Base-by-base conservation (phyloP, 768 basidiomycete genomes). In the Boletus fagicola region DNA sequence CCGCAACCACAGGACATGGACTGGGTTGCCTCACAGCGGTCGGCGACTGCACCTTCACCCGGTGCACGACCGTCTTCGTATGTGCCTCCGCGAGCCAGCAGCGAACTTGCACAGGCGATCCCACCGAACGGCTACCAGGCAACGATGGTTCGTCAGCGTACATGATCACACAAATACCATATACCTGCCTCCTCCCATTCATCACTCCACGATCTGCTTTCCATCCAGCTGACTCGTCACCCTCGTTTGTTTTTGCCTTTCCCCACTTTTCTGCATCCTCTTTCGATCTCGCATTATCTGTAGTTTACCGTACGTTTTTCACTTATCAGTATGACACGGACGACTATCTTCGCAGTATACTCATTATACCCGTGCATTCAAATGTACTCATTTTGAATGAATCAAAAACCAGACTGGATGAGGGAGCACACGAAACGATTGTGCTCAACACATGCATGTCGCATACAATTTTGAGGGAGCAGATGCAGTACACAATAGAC, bases 281-380 rank as follows among this genome's bases (percentile, higher is more conserved):
- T 59, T 68, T 69, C 68, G 74, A 75, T 74, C 76, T 78, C 74
- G 71, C 77, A 80, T 76, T 75, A 80, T 80, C 74, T 85, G 84
- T 85, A 84, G 74, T 84, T 79, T 81, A 84, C 75, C 75, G 78
- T 77, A 72, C 65, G 62, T 58, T 65, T 57, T 61, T 68, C 71
- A 72, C 71, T 77, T 76, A 78, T 73, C 70, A 70, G 75, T 80
- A 80, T 78, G 78, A 73, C 77, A 83, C 71, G 84, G 83, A 85
- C 82, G 78, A 83, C 72, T 74, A 74, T 74, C 72, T 79, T 80
- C 78, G 77, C 79, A 78, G 76, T 71, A 74, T 80, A 80, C 76
- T 81, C 75, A 80, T 75, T 75, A 82, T 82, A 84, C 82, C 82
- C 81, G 67, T 71, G 66, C 71, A 74, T 72, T 71, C 71, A 62